Percentiles rank a stretch among this genome's conserved stretches.
These are phyloP conservation scores for Lachnellula hyalina DNA, from an alignment of 2,329 filamentous ascomycete species.

Conservation along the genomic window DNA sequence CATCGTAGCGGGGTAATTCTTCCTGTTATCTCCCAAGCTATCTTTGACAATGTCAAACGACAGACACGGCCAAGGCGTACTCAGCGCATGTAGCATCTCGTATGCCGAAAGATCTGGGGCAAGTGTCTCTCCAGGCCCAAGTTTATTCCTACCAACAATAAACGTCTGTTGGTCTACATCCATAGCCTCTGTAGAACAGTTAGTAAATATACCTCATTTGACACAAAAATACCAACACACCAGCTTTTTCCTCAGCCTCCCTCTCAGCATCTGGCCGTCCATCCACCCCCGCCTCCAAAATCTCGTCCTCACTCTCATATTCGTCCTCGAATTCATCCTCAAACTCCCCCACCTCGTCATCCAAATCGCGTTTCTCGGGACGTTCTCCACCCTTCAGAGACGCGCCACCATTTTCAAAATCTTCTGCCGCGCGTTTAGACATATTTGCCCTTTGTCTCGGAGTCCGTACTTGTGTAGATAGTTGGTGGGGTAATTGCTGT, in stretches of 20 bases:
- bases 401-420: conserved; percentile 40
- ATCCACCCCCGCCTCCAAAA: conserved; percentile 90
- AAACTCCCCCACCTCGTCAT: conserved; percentile 70
- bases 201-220: conserved; percentile 13
- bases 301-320: conserved; percentile 87
- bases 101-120: conserved; percentile 92
- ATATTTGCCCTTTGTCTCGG: conserved; percentile 32
- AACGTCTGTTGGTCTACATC: conserved; percentile 92
- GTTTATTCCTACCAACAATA: conserved; percentile 88
- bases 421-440: conserved; percentile 55
- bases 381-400: conserved; percentile 57
- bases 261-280: conserved; percentile 87
- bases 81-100: conserved; percentile 93
- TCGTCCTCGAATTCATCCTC: conserved; percentile 95
- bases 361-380: conserved; percentile 61
- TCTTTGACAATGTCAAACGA: conserved; percentile 92
- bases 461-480: not conserved
- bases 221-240: conserved; percentile 36
- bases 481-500: not conserved
- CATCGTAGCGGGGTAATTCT: conserved; percentile 89
- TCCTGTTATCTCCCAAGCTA: conserved; percentile 79
- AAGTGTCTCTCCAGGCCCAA: conserved; percentile 85
- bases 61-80: conserved; percentile 92
- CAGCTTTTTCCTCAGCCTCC: conserved; percentile 79
- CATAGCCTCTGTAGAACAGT: conserved; percentile 61